Evolutionary conservation across 257 asterid species (phyloP).

Genomic region (Petrea volubilis): DNA sequence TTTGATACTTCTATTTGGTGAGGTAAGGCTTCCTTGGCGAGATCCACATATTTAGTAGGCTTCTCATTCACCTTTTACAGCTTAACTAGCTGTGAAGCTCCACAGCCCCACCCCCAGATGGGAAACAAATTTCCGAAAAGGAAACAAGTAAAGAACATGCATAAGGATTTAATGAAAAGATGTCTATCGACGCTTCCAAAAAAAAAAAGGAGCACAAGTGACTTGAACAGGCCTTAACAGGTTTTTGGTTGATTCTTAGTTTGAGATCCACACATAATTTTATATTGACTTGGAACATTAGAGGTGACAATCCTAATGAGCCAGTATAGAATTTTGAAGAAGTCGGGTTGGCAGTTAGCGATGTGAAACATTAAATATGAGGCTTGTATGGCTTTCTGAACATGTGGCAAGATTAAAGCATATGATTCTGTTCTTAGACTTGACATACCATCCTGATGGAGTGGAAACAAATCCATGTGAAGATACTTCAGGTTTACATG

Average conservation of each 20-base stretch:
- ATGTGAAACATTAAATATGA: neutral
- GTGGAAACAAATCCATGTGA: neutral
- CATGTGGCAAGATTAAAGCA: neutral
- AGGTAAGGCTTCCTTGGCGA: conserved; percentile 38
- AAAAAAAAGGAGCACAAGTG: no score
- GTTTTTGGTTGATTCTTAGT: neutral
- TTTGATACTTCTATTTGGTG: conserved; percentile 82
- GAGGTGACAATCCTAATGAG: neutral
- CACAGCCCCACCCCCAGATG: neutral
- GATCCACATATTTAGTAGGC: no score
- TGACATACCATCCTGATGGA: neutral
- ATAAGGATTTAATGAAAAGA: neutral
- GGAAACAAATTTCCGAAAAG: neutral
- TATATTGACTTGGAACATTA: neutral
- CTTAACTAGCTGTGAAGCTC: neutral
- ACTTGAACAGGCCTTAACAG: neutral
- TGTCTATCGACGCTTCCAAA: neutral
- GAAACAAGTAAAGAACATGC: neutral
- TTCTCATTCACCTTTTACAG: neutral
- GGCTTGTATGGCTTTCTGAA: neutral
- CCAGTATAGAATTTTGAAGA: neutral
- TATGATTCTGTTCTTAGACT: neutral
- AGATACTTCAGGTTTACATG: neutral
- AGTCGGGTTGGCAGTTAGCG: neutral
- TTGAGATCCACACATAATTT: neutral